A percentile compares a stretch with the other conserved stretches of the same genome.
These are phyloP conservation scores for Candida tetrigidarum DNA, from an alignment of 1,139 yeast genomes.

Conservation along the genomic window DNA sequence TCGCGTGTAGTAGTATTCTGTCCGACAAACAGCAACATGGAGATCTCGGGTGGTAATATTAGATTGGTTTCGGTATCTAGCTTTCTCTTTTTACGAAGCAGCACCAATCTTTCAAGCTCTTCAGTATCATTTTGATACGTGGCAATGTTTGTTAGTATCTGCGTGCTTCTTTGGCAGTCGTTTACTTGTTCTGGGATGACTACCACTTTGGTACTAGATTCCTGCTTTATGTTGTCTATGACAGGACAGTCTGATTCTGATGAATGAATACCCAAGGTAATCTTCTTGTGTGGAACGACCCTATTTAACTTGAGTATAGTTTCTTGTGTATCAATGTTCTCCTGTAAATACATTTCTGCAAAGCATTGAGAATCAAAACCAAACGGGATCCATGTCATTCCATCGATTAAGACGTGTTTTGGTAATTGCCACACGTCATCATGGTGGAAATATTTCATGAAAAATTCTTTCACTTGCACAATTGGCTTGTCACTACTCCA, in stretches of 20 bases:
- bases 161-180: too few species aligned
- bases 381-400: slow-evolving; percentile 16
- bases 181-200: too few species aligned
- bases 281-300: not conserved
- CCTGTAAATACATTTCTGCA: slow-evolving; percentile 3
- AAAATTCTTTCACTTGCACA: not conserved
- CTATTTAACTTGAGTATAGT: not conserved
- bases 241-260: too few species aligned
- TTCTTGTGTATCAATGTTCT: slow-evolving; percentile 2
- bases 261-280: not conserved
- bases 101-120: slow-evolving; percentile 11
- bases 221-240: not conserved
- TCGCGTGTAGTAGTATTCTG: slow-evolving; percentile 1
- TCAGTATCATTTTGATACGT: slow-evolving; percentile 16
- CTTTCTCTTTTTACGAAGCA: slow-evolving; percentile 9
- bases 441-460: not conserved
- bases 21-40: slow-evolving; percentile 14
- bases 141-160: slow-evolving; percentile 11
- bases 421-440: slow-evolving; percentile 12
- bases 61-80: not conserved
- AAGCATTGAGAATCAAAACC: slow-evolving; percentile 7
- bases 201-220: not conserved
- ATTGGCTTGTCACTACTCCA: not conserved
- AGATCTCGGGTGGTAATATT: slow-evolving; percentile 13
- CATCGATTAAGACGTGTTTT: slow-evolving; percentile 10